Base-by-base conservation (phyloP, 148 eudicot species). In the Rhododendron ferrugineum region DNA sequence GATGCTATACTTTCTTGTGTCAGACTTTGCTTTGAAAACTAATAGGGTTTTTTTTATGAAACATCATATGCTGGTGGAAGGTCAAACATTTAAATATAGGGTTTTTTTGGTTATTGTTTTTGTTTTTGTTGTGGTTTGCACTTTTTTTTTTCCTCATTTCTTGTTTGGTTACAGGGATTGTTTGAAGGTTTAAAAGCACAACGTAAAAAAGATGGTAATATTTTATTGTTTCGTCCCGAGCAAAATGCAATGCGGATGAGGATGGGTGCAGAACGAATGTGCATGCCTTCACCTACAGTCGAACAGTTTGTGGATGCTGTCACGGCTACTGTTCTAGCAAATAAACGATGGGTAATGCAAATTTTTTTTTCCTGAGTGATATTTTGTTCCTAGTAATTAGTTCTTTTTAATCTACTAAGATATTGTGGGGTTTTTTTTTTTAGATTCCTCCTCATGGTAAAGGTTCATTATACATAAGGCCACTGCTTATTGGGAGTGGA, bases 181-280 rank as follows among this genome's bases (percentile, higher is more conserved):
- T 95, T 97, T 90, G 99, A 97, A 90, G 99, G 99, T 79, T 82
- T 97, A 73, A 97, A 95, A 91, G 99, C 99, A 22, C 94, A 94
- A 81, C 88, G 95, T 81, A 97, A 91, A 82, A 88, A 92, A 80
- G 95, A 95, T 82, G 98, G 94, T 60, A 93, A 90, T 64, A 92
- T 97, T 76, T 91, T 97, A 78, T 91, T 97, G 78, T 97, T 97
- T 86, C 98, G 98, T 70, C 99, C 99, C 7, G 93, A 90, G 85
- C 98, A 97, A 92, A 97, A 97, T 89, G 98, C 98, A 44, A 28
- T 87, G 82, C 91, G 99, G 54, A 83, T 97, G 91, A 92, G 90
- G 85, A 84, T 52, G 70, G 99, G 99, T 66, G 98, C 99, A n/a
- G 98, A 95, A 84, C 93, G 99, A 84, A 95, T 97, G 98, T 97